These are phyloP conservation scores for Spergularia marina DNA, from an alignment of 148 eudicot species.

Conservation along the genomic window DNA sequence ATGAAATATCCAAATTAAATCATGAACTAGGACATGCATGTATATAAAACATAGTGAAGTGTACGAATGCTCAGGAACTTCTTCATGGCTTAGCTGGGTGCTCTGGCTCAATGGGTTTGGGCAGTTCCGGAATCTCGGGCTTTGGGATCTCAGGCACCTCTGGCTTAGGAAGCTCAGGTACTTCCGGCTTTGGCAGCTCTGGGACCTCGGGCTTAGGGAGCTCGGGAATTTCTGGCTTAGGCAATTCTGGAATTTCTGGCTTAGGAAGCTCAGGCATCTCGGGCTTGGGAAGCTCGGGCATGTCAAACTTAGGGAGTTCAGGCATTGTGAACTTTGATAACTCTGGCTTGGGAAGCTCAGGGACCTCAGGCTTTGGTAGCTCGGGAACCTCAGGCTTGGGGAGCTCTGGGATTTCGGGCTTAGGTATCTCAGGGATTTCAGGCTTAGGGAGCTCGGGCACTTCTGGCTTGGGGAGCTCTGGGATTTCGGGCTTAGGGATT, in stretches of 20 bases:
- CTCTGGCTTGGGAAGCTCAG: conserved; percentile 19
- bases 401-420: neutral
- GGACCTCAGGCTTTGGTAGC: conserved; percentile 11
- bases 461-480: conserved; percentile 1
- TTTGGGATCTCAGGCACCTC: conserved; percentile 5
- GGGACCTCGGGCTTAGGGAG: conserved; percentile 20
- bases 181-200: conserved; percentile 12
- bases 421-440: conserved; percentile 2
- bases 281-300: conserved; percentile 16
- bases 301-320: neutral
- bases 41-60: neutral
- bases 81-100: conserved; percentile 20
- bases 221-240: neutral
- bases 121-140: conserved; percentile 10
- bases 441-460: conserved; percentile 20
- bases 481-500: conserved; percentile 13
- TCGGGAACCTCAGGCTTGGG: conserved; percentile 19
- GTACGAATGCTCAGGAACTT: neutral
- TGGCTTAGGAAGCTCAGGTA: conserved; percentile 6
- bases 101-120: conserved; percentile 9
- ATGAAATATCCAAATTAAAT: neutral
- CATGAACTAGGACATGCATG: neutral
- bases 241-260: conserved; percentile 12
- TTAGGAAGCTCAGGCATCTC: conserved; percentile 3
- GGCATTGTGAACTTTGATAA: neutral